Evolutionary conservation across 257 asterid species (phyloP).

Genomic region (Ligustrum vulgare): DNA sequence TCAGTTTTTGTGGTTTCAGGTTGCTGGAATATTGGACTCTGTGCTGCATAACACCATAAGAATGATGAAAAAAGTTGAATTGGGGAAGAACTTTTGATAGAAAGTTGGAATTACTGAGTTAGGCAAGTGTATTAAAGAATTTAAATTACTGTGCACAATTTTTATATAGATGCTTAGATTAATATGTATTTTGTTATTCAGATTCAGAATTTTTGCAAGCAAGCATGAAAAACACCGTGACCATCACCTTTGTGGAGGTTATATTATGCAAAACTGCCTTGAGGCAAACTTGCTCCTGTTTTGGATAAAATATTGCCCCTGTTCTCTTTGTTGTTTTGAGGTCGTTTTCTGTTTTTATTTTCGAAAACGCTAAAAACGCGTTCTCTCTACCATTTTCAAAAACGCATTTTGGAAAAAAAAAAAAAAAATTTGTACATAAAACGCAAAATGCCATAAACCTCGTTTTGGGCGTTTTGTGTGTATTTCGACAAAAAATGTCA

Average conservation of each 20-base stretch:
- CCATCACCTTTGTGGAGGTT: neutral
- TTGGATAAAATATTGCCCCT: no score
- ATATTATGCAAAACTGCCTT: neutral
- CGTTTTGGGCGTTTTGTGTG: no score
- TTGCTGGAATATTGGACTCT: slow-evolving; percentile 89
- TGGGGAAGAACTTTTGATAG: slow-evolving; percentile 76
- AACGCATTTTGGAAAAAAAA: no score
- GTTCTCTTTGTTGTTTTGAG: no score
- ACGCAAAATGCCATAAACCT: no score
- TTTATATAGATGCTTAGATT: neutral
- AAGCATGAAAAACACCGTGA: neutral
- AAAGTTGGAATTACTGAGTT: slow-evolving; percentile 18
- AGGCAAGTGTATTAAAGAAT: slow-evolving; percentile 22
- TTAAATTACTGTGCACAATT: slow-evolving; percentile 19
- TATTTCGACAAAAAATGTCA: no score
- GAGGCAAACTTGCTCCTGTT: neutral
- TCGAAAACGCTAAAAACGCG: no score
- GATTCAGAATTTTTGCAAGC: neutral
- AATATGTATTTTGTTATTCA: neutral
- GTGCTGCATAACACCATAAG: slow-evolving; percentile 67
- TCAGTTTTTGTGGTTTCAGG: slow-evolving; percentile 50
- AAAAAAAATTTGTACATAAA: no score
- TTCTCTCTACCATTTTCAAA: no score
- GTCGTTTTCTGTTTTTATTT: no score
- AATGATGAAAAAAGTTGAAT: slow-evolving; percentile 74